These are phyloP conservation scores for Mytilinidion resinicola DNA, from an alignment of 495 filamentous ascomycete species.

Conservation along the genomic window DNA sequence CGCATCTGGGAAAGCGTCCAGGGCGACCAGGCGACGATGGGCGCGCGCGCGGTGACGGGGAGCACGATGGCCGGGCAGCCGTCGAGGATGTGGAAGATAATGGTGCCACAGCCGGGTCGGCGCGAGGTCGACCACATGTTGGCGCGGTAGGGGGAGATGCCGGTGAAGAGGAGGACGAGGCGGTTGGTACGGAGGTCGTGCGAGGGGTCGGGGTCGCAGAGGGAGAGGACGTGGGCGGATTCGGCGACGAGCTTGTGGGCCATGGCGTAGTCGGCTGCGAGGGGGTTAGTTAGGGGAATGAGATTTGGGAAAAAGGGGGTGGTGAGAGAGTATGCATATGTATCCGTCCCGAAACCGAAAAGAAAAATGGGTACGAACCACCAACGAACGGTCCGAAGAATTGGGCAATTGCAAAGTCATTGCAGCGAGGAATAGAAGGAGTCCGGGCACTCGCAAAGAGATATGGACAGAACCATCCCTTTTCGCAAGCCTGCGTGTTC, in stretches of 20 bases:
- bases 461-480: constrained; percentile 41
- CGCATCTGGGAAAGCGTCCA: constrained; percentile 34
- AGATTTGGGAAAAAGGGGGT: not conserved
- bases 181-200: constrained; percentile 35
- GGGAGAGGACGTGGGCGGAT: constrained; percentile 24
- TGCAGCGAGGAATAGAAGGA: constrained; percentile 30
- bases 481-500: constrained; percentile 31
- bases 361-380: constrained; percentile 16
- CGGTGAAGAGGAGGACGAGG: constrained; percentile 36
- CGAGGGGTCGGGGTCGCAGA: constrained; percentile 36
- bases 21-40: constrained; percentile 36
- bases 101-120: constrained; percentile 36
- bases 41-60: constrained; percentile 30
- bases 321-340: not conserved
- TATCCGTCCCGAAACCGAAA: too few species aligned
- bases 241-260: constrained; percentile 39
- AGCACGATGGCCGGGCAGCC: constrained; percentile 38
- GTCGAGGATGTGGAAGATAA: constrained; percentile 39
- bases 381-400: constrained; percentile 38
- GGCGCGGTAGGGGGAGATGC: constrained; percentile 36
- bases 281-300: not conserved
- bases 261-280: constrained; percentile 33
- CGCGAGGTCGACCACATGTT: constrained; percentile 41
- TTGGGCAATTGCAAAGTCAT: constrained; percentile 39
- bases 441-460: constrained; percentile 38